Percentiles rank a stretch among this genome's conserved stretches.
These are phyloP conservation scores for Somion occarium DNA, from an alignment of 1,284 basidiomycete genomes.

Conservation along the genomic window DNA sequence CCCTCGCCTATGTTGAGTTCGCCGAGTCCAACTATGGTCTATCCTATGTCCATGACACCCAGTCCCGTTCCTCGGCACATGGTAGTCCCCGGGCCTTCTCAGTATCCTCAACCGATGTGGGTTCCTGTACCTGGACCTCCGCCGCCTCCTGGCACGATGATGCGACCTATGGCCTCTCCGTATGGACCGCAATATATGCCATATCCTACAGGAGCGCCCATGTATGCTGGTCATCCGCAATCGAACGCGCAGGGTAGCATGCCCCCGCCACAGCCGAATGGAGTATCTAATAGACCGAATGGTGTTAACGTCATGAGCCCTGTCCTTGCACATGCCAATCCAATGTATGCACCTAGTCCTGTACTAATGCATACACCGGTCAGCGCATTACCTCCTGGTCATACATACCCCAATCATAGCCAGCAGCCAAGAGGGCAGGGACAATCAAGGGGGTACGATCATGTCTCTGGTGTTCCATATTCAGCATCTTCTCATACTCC, in stretches of 20 bases:
- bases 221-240: constrained; percentile 42
- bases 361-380: constrained; percentile 55
- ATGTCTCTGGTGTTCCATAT: constrained; percentile 12
- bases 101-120: constrained; percentile 62
- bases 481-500: constrained; percentile 19
- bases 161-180: constrained; percentile 56
- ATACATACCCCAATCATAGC: constrained; percentile 22
- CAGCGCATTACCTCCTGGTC: constrained; percentile 15
- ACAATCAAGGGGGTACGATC: constrained; percentile 15
- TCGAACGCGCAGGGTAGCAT: constrained; percentile 33
- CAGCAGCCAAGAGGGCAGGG: constrained; percentile 19
- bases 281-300: constrained; percentile 41
- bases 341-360: constrained; percentile 64
- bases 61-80: constrained; percentile 61
- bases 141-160: constrained; percentile 45
- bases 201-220: constrained; percentile 45
- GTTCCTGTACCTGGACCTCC: constrained; percentile 44
- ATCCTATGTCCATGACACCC: constrained; percentile 49
- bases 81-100: constrained; percentile 52
- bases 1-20: constrained; percentile 65
- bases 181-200: constrained; percentile 60
- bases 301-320: constrained; percentile 59
- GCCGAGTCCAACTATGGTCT: constrained; percentile 57
- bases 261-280: constrained; percentile 37
- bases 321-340: constrained; percentile 51